Evolutionary conservation across 768 basidiomycete genomes (phyloP), one percentile per base, ranked within the genome.

Genomic region (Boletales sp.): DNA sequence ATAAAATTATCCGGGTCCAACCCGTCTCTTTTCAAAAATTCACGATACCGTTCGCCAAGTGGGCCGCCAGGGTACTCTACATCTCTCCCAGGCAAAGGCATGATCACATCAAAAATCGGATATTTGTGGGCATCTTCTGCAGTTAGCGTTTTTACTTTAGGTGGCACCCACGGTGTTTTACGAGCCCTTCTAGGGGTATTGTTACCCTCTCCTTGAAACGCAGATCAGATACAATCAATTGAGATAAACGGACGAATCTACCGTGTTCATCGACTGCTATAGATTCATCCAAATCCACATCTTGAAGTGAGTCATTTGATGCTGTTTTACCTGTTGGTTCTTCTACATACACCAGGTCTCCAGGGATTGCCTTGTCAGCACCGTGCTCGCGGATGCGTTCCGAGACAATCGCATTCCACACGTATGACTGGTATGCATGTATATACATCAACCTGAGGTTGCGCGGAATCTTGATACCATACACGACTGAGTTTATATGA

Each of bases 371-470:
- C 52, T 79, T 76, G 44, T 86, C 79, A 44, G 78, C 72, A 30
- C 94, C 93, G 59, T 84, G 84, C 42, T 77, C 75, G 51, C 82
- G 83, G 61, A 98, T 84, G 12, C 96, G 87, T 69, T 97, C 93
- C 4, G 94, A 97, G 36, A 94, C 91, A 49, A 97, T 86, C 41
- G 92, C 84, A 69, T 99, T 99, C 95, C 95, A 99, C 32, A 98
- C 86, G 60, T 97, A 99, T 14, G 91, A 94, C 67, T 99, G 96
- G 66, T 97, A 99, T 30, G 94, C 94, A 68, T 99, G 96, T 48
- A 97, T 84, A 66, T 98, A 99, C 90, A 99, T 97, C 56, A 96
- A 72, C 44, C 96, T 81, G 51, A 99, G 80, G 63, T 95, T 98
- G 49, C 87, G 80, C 13, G 96, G 96, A 57, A 99, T 98, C 95